Base-by-base conservation (phyloP, 2,329 filamentous ascomycete species). In the Fusarium clavum region DNA sequence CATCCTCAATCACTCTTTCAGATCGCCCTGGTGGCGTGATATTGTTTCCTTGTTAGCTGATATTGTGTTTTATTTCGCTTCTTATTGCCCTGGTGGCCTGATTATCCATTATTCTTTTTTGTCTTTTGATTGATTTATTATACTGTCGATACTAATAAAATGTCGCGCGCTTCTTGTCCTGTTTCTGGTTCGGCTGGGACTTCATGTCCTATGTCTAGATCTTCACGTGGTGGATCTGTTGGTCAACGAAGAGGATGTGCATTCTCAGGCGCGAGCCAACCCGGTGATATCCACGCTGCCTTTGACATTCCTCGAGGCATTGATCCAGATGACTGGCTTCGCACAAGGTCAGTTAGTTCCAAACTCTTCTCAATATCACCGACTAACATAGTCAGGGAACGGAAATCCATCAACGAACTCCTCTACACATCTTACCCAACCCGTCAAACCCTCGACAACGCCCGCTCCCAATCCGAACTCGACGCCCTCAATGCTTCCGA, bases 401-500 rank as follows among this genome's bases (percentile, higher is more conserved):
- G 81, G 25, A 84, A 82, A 56, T 77, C 79, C 6, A 85, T 85
- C 73, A 85, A 84, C 55, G 82, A 85, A 22, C 75, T 86, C 6
- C 78, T 86, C 16, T 86, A 84, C 61, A 75, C 79, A 3, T 79
- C 83, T 45, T 81, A 81, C 10, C 83, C 84, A 2, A 79, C 80
- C 3, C 77, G 79, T 1, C 73, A 81, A 27, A 78, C 82, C 32
- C 77, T 83, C 24, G 76, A 77, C 29, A 76, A 73, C 32, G 81
- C 82, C 34, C 83, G 71, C 13, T 59, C 24, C 8, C 73, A 75
- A 25, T 52, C 82, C 58, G 83, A 83, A 61, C 80, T 87, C 32
- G 85, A 87, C 67, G 76, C 78, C 8, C 79, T 87, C 18, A 84
- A 83, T 45, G 81, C 81, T 5, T 78, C 78, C 54, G 84, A 86